These are phyloP conservation scores for Sphagnurus paluster DNA, from an alignment of 1,284 basidiomycete species.

Conservation along the genomic window DNA sequence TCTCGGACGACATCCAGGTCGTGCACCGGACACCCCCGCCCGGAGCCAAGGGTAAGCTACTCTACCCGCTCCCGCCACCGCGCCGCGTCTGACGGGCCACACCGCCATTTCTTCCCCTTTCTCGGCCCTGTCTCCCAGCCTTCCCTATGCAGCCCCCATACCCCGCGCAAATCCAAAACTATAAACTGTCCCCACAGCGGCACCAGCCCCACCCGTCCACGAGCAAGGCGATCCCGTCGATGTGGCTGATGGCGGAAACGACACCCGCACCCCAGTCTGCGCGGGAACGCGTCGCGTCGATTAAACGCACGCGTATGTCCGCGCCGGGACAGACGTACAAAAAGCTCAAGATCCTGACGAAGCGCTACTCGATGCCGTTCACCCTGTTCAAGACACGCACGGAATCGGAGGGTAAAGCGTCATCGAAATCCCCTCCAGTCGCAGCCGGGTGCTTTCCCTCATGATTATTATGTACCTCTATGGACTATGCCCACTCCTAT, in stretches of 20 bases:
- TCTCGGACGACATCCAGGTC: conserved; percentile 29
- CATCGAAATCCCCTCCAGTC: conserved; percentile 16
- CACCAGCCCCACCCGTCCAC: too few relatives aligned
- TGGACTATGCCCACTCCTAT: too few relatives aligned
- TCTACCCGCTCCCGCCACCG: not conserved
- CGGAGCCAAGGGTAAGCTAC: conserved; percentile 4
- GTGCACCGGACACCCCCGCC: conserved; percentile 30
- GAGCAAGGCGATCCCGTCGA: conserved; percentile 37
- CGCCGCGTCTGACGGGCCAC: conserved; percentile 7
- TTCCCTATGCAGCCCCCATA: too few relatives aligned
- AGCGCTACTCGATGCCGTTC: conserved; percentile 46
- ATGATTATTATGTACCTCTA: not conserved
- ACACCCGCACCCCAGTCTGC: conserved; percentile 31
- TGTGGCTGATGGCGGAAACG: conserved; percentile 39
- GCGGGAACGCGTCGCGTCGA: conserved; percentile 30
- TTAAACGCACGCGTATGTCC: conserved; percentile 23
- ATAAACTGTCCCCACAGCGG: too few relatives aligned
- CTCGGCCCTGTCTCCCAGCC: too few relatives aligned
- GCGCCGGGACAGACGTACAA: conserved; percentile 20
- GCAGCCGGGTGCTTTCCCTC: too few relatives aligned
- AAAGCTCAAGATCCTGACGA: conserved; percentile 40
- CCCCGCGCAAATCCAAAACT: too few relatives aligned
- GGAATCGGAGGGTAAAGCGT: conserved; percentile 4
- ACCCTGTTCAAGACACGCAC: conserved; percentile 29
- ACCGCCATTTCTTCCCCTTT: conserved; percentile 15